A percentile compares a stretch with the other conserved stretches of the same genome.
Evolutionary conservation across 345 rosid species (phyloP).

Genomic region (Eucalyptus sideroxylon): DNA sequence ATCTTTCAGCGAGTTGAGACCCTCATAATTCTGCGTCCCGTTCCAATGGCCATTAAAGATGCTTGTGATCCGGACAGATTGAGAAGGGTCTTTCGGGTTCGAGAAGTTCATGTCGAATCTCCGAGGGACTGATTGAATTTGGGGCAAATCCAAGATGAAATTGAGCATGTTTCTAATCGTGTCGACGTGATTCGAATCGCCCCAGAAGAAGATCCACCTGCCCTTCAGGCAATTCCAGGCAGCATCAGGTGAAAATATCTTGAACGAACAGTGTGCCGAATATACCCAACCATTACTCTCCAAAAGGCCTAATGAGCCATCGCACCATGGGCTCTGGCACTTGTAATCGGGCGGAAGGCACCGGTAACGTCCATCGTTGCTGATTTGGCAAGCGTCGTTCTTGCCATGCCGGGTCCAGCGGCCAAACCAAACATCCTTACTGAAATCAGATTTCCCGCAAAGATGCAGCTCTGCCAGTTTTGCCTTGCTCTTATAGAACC

Average conservation of each 20-base stretch:
- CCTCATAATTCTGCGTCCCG: slow-evolving; percentile 72
- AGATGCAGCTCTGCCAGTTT: slow-evolving; percentile 31
- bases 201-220: slow-evolving; percentile 97
- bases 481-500: slow-evolving; percentile 19
- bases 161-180: slow-evolving; percentile 79
- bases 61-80: slow-evolving; percentile 76
- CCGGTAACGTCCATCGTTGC: slow-evolving; percentile 67
- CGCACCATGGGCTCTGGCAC: slow-evolving; percentile 79
- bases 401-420: slow-evolving; percentile 86
- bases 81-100: slow-evolving; percentile 51
- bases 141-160: slow-evolving; percentile 61
- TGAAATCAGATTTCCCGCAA: slow-evolving; percentile 58
- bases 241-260: slow-evolving; percentile 32
- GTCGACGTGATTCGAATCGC: slow-evolving; percentile 93
- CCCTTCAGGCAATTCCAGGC: slow-evolving; percentile 78
- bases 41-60: slow-evolving; percentile 95
- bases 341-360: slow-evolving; percentile 53
- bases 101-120: slow-evolving; percentile 75
- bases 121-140: slow-evolving; percentile 58
- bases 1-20: slow-evolving; percentile 65
- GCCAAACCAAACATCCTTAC: slow-evolving; percentile 62
- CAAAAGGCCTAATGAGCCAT: slow-evolving; percentile 52
- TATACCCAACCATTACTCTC: slow-evolving; percentile 99
- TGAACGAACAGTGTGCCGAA: slow-evolving; percentile 74
- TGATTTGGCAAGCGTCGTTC: slow-evolving; percentile 50